Base-by-base conservation (phyloP, 306 rosid species). In the Cicer yamashitae region DNA sequence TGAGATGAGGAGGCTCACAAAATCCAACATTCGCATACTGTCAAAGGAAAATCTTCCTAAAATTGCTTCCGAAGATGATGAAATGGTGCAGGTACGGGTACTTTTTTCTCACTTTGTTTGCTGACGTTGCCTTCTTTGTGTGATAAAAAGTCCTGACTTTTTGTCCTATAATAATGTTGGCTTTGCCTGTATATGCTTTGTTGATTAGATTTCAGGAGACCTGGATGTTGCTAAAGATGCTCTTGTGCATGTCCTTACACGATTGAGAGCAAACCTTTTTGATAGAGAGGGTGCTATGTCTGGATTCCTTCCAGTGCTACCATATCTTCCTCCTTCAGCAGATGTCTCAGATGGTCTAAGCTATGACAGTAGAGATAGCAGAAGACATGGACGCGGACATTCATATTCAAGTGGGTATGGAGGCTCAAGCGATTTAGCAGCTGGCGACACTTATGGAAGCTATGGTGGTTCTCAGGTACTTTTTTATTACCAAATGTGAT, bases 181-280 rank as follows among this genome's bases (percentile, higher is more conserved):
- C 67, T 67, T 59, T 56, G 46, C 57, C 22, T 18, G 17, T 62
- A 30, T 25, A n/a, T 57, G 63, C 13, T 69, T 17, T 41, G 43
- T 73, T 59, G 75, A 58, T 68, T 77, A 96, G 99, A 86, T 96
- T 82, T 80, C 96, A 6, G 99, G 99, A 78, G 99, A 96, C 65
- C 91, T 96, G 20, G 99, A 96, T 79, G 74, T 96, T 38, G 99
- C 91, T 74, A 96, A 92, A 88, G 99, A 96, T 40, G 99, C 99
- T 83, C 92, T 96, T 80, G 86, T 96, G 75, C 99, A 96, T 48
- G 89, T 96, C 45, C 91, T 90, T 67, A 92, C 98, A 11, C 89
- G 99, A 63, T 72, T 96, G 78, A 89, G 97, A 78, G 96, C 99
- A 38, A 96, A 96, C 84, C 48, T 92, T 70, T 96, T 96, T 81